Evolutionary conservation across 352 stramenopile genomes (phyloP).

Genomic region (Phytopythium mirpurense): DNA sequence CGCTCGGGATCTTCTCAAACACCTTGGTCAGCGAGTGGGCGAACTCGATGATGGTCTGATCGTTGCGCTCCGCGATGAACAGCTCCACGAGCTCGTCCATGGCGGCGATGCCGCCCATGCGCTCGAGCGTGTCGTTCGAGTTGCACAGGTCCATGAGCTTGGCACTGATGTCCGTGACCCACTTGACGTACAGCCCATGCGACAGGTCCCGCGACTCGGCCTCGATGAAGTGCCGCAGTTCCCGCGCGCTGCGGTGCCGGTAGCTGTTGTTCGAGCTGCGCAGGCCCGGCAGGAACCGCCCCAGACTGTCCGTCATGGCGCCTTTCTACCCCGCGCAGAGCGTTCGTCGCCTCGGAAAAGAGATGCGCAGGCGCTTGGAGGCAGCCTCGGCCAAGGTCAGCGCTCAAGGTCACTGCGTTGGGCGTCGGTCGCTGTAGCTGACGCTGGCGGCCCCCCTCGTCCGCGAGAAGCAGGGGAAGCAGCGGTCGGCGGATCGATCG

Average conservation of each 20-base stretch:
- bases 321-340: background rate
- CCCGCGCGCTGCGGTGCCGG: conserved; percentile 62
- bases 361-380: background rate
- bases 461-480: background rate
- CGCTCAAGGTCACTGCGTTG: background rate
- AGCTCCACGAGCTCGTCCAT: conserved; percentile 89
- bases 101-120: conserved; percentile 81
- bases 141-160: conserved; percentile 85
- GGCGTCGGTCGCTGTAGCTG: background rate
- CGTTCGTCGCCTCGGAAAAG: background rate
- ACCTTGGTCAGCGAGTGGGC: conserved; percentile 83
- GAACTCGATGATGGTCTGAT: conserved; percentile 89
- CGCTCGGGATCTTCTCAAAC: conserved; percentile 83
- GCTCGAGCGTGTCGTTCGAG: conserved; percentile 64
- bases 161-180: conserved; percentile 77
- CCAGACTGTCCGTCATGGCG: conserved; percentile 58
- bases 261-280: conserved; percentile 57
- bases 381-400: no score
- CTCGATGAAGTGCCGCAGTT: conserved; percentile 80
- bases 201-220: conserved; percentile 82
- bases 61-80: conserved; percentile 86
- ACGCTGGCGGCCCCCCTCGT: background rate
- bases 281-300: conserved; percentile 71
- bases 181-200: conserved; percentile 83
- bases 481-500: background rate